Base-by-base conservation (phyloP, 306 rosid genomes). In the Notholithocarpus densiflorus region DNA sequence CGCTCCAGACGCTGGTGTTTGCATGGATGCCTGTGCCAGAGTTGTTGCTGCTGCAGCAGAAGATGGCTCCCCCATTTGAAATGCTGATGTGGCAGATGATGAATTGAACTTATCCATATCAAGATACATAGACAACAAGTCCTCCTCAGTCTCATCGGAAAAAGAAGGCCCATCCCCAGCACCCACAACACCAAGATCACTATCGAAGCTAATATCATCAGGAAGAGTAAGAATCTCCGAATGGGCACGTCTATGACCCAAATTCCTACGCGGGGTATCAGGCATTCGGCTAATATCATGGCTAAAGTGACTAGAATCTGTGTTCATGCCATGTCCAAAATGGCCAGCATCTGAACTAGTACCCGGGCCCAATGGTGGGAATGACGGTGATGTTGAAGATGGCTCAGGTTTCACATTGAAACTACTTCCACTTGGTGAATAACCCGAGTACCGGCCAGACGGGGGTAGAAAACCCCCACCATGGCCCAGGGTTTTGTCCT, bases 161-260 rank as follows among this genome's bases (percentile, higher is more conserved):
- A 89, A 86, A 0, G 98, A 92, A 18, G 97, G 98, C 15, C 92
- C 97, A 76, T 94, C 96, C n/a, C 84, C 91, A 12, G 90, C 94
- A 37, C 98, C 98, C 74, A 92, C 96, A 17, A 94, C 92, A 76
- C 98, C 98, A 56, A 94, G 97, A 65, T 92, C 98, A 81, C 97
- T 91, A 65, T 91, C 97, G 6, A 94, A 94, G 82, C 98, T 90
- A 77, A 94, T 91, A 87, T 94, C 98, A 89, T 92, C 98, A 0
- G 98, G 97, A 51, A 92, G 84, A 4, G 97, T 92, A 54, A 94
- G 86, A 73, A 94, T 94, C 85, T 94, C 98, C 0, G 97, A 94
- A 82, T 94, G 98, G 59, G 97, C 98, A 68, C 98, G 97, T 60
- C 98, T 87, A 73, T 94, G 98, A 56, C 98, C 98, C 83, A 87